Evolutionary conservation across 148 eudicot genomes (phyloP).

Genomic region (Nepenthes mirabilis): DNA sequence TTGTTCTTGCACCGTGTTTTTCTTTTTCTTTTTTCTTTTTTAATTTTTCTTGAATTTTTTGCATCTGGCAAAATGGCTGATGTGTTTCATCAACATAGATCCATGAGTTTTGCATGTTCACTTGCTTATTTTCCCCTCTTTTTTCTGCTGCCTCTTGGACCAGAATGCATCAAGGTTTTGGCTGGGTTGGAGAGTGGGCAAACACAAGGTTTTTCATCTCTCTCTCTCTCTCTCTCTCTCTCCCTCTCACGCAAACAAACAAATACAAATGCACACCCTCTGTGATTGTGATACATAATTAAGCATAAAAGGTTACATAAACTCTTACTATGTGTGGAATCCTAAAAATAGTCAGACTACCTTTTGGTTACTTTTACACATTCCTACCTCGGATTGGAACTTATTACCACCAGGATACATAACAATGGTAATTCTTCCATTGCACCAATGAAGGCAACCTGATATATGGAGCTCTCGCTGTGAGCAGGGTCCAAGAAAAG

Average conservation of each 20-base stretch:
- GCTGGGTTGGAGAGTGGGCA: slow-evolving; percentile 99
- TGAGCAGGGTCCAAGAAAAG: too few species aligned
- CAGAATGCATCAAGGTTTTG: slow-evolving; percentile 93
- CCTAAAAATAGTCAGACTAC: too few species aligned
- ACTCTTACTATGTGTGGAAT: too few species aligned
- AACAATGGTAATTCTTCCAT: too few species aligned
- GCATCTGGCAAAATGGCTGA: too few species aligned
- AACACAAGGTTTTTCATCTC: slow-evolving; percentile 26
- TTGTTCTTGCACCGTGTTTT: background rate
- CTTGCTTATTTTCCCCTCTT: slow-evolving; percentile 5
- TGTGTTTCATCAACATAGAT: too few species aligned
- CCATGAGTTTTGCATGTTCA: background rate
- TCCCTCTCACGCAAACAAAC: background rate
- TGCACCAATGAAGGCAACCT: too few species aligned
- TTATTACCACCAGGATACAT: too few species aligned
- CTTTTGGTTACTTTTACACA: too few species aligned
- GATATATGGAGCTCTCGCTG: too few species aligned
- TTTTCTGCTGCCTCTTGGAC: background rate
- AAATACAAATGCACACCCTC: background rate
- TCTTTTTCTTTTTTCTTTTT: background rate
- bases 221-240: background rate
- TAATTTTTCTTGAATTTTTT: too few species aligned
- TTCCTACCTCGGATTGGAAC: too few species aligned
- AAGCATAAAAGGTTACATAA: background rate
- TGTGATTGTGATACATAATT: background rate